Evolutionary conservation across 108 stramenopile species (phyloP), one percentile per base, ranked within the genome.

Genomic region (Nannochloropsis granulata): DNA sequence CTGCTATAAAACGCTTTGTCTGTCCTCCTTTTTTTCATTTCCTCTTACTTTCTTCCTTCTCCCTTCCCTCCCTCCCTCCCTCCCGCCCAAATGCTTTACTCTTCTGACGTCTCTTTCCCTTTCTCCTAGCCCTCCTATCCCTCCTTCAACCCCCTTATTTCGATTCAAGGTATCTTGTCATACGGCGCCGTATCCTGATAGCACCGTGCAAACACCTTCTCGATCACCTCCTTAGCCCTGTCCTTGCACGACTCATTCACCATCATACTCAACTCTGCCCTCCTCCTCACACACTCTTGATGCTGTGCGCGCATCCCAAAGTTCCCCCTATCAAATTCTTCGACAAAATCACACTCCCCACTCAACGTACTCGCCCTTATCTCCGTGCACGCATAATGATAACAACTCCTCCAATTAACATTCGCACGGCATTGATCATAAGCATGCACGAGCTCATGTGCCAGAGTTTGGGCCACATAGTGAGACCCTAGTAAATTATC

Each of bases 371-470:
- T 84, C 24, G 87, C 87, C 23, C 87, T 83, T 23, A 88, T 87
- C 86, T 88, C 88, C 43, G 84, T 85, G 79, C 88, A 88, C 5
- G 88, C 88, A 21, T 81, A 84, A 44, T 88, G 88, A 24, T 82
- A 42, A 81, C 88, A 85, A 87, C 85, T 85, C 44, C 43, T 43
- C 81, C 83, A 87, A 78, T 88, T 84, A 81, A 87, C 79, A 24
- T 88, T 87, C 34, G 87, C 86, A 21, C 88, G 86, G 80, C 88
- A 88, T 87, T 87, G 87, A 44, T 88, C 88, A 81, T 85, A 88
- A 0, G 88, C 88, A 84, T 88, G 88, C 21, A 88, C 85, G 43
- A 88, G 84, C 88, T 88, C 88, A 84, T 88, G 88, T n/a, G 87
- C 84, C 81, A 88, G 85, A 12, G 88, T 88, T 43, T 82, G 81